Base-by-base conservation (phyloP, 805 yeast genomes). In the Teunomyces tritomae region DNA sequence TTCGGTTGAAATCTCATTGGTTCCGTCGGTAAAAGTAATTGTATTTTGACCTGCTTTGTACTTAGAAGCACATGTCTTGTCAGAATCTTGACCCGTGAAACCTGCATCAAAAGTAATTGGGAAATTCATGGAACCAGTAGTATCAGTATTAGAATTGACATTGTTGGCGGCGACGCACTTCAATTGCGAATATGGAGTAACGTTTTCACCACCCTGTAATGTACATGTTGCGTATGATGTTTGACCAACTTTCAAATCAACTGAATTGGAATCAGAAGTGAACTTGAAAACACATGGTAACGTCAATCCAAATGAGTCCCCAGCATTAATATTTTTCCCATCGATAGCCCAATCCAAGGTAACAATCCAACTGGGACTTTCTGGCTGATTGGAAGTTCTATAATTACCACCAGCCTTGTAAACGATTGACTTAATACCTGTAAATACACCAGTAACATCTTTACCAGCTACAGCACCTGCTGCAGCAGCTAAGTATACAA, bases 171-270 rank as follows among this genome's bases (percentile, higher is more conserved):
- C 54, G 4, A 49, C 45, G 48, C 57, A 54, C 5, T 43, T 33
- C 13, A 54, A 16, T 8, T 36, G 13, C 6, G 56, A 52, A 26
- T n/a, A 44, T 2, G 50, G 11, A 20, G 39, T 45, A 3, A 50
- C 3, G 20, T 42, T 27, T 24, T 50, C 56, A 28, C 54, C 52
- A 28, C 49, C 43, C 16, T 33, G 47, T 8, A 57, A 47, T 4
- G 20, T 17, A 55, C 69, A 65, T 11, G 58, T 58, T 6, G 68
- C 69, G 44, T 53, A 59, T 4, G 40, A 35, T 5, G 29, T 43
- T 3, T 46, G 47, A 17, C 54, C 34, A n/a, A 43, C 52, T 5
- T 17, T 29, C 36, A 53, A 48, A 28, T 45, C 36, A 8, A 49
- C 14, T 10, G 52, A 47, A 8, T 41, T 11, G 1, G 39, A n/a